Evolutionary conservation across 176 grass and related monocot genomes (phyloP).

Genomic region (Musa itinerans): DNA sequence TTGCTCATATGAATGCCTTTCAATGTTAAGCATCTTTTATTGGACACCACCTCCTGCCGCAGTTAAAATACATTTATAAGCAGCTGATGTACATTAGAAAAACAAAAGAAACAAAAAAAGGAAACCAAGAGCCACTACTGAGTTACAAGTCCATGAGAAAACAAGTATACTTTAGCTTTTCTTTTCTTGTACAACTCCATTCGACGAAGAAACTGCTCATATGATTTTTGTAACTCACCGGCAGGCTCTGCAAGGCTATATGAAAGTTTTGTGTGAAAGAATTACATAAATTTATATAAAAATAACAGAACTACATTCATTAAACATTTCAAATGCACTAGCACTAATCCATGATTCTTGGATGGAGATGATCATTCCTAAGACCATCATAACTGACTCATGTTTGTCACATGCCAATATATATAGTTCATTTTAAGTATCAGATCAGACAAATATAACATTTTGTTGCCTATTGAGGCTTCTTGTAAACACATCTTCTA

Average conservation of each 20-base stretch:
- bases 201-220: constrained; percentile 57
- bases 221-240: constrained; percentile 66
- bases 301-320: neutral
- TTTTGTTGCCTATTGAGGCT: too few species aligned
- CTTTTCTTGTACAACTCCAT: constrained; percentile 55
- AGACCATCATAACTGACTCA: neutral
- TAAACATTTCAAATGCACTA: neutral
- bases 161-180: constrained; percentile 50
- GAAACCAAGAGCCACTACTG: neutral
- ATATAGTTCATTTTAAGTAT: too few species aligned
- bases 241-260: constrained; percentile 81
- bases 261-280: constrained; percentile 17
- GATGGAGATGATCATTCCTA: neutral
- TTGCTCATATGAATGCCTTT: constrained; percentile 27
- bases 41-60: constrained; percentile 35
- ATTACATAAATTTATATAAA: neutral
- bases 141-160: neutral
- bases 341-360: neutral
- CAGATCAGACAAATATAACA: too few species aligned
- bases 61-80: constrained; percentile 26
- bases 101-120: neutral
- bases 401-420: too few species aligned
- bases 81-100: constrained; percentile 1
- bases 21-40: constrained; percentile 22
- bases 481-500: too few species aligned